Evolutionary conservation across 305 asterid species (phyloP).

Genomic region (Euphrasia arctica): DNA sequence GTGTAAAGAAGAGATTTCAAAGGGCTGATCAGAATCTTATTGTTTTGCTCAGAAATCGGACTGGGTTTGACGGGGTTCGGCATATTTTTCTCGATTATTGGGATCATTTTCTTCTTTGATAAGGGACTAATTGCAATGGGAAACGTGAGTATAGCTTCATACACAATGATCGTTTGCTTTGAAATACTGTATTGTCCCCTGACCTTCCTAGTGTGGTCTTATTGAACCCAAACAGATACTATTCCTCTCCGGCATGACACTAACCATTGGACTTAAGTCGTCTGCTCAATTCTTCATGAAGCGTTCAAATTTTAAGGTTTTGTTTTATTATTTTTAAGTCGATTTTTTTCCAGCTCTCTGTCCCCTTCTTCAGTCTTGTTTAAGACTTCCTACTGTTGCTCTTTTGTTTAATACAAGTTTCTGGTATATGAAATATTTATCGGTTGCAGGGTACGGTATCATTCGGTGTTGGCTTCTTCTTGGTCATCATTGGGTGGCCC

Average conservation of each 20-base stretch:
- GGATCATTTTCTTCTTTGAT: slow-evolving; percentile 88
- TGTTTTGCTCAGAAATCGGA: slow-evolving; percentile 65
- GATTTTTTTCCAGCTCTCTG: neutral
- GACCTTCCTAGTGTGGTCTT: slow-evolving; percentile 24
- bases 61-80: slow-evolving; percentile 97
- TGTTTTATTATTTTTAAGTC: slow-evolving; percentile 8
- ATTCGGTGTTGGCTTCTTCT: slow-evolving; percentile 65
- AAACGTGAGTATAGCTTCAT: slow-evolving; percentile 57
- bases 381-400: neutral
- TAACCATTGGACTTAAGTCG: slow-evolving; percentile 76
- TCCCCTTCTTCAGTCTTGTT: neutral
- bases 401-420: slow-evolving; percentile 9
- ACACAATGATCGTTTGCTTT: slow-evolving; percentile 9
- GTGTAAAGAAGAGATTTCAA: neutral
- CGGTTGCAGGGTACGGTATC: slow-evolving; percentile 60
- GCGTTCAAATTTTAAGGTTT: slow-evolving; percentile 66
- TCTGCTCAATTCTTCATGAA: slow-evolving; percentile 61
- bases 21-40: slow-evolving; percentile 17
- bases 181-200: slow-evolving; percentile 16
- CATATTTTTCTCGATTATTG: slow-evolving; percentile 82
- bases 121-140: slow-evolving; percentile 98
- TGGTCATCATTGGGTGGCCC: slow-evolving; percentile 76
- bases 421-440: slow-evolving; percentile 21
- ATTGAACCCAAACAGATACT: slow-evolving; percentile 57
- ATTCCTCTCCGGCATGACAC: slow-evolving; percentile 81